A percentile compares a stretch with the other conserved stretches of the same genome.
Evolutionary conservation across 192 early-diverging fungal genomes (phyloP).

Genomic region (Phycomyces blakesleeanus): DNA sequence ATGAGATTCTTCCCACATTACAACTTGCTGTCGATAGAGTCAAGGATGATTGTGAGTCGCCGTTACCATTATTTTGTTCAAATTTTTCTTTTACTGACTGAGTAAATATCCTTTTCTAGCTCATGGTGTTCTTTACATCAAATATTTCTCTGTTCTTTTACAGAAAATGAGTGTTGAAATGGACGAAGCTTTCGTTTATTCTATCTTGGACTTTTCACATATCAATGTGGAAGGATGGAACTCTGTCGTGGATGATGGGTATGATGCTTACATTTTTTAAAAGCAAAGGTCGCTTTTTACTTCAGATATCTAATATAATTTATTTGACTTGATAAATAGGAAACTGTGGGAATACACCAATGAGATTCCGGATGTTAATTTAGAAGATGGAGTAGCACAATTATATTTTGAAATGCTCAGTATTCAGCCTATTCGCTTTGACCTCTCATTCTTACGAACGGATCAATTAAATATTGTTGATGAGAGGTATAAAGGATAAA

Average conservation of each 20-base stretch:
- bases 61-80: too few relatives aligned
- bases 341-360: constrained; percentile 48
- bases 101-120: constrained; percentile 37
- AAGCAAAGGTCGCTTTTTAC: too few relatives aligned
- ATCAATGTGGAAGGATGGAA: constrained; percentile 66
- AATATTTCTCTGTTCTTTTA: constrained; percentile 86
- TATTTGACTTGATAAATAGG: constrained; percentile 5
- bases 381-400: constrained; percentile 64
- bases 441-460: constrained; percentile 92
- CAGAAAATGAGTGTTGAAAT: constrained; percentile 94
- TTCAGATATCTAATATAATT: too few relatives aligned
- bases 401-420: constrained; percentile 94
- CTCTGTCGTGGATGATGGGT: constrained; percentile 16
- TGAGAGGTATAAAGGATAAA: constrained; percentile 40
- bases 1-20: constrained; percentile 54
- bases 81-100: neutral
- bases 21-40: constrained; percentile 76
- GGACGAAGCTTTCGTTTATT: constrained; percentile 89
- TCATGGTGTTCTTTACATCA: constrained; percentile 92
- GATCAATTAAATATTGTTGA: constrained; percentile 59
- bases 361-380: constrained; percentile 69
- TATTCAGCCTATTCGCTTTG: constrained; percentile 91
- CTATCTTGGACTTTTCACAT: constrained; percentile 82
- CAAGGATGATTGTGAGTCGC: constrained; percentile 78
- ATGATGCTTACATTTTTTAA: too few relatives aligned